Evolutionary conservation across 805 yeast genomes (phyloP), one percentile per base, ranked within the genome.

Genomic region (Candida sakaeoensis): DNA sequence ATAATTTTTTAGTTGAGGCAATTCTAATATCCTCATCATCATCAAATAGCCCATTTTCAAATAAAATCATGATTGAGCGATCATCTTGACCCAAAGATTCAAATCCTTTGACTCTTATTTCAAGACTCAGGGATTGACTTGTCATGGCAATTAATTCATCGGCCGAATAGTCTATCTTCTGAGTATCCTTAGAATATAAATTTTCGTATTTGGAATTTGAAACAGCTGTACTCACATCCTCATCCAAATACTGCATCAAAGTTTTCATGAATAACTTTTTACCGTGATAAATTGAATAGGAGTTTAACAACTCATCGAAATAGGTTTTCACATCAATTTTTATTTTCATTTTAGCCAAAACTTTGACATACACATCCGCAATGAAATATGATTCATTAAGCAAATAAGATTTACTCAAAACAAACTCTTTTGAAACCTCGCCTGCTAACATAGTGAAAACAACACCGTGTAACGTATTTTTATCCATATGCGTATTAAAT

Each of bases 21-120:
- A 60, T 57, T 41, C 95, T 64, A 5, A 85, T 60, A 10, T 71
- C 78, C 9, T 68, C 76, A 48, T 83, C 91, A 50, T 86, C 95
- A 57, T 87, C 95, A 38, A 61, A 60, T 17, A 82, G 53, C 6
- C 45, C 45, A 14, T 35, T 28, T 38, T 41, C 39, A 22, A 29
- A 42, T 24, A 26, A 30, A 19, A 42, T 28, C 33, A 36, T 17
- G 5, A 42, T 12, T 27, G 39, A 33, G 6, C 18, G 13, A 5
- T 35, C n/a, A 23, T 40, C 33, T 5, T 34, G 22, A 18, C 13
- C 5, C 8, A 40, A 21, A 16, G 43, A 36, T 8, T 7, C 19
- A 17, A 36, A 36, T 19, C 33, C 39, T 27, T 26, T 9, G 8
- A 12, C n/a, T 17, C 37, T 34, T 5, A 9, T 25, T 9, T 34